These are phyloP conservation scores for Withania somnifera DNA, from an alignment of 305 asterid genomes.

Conservation along the genomic window DNA sequence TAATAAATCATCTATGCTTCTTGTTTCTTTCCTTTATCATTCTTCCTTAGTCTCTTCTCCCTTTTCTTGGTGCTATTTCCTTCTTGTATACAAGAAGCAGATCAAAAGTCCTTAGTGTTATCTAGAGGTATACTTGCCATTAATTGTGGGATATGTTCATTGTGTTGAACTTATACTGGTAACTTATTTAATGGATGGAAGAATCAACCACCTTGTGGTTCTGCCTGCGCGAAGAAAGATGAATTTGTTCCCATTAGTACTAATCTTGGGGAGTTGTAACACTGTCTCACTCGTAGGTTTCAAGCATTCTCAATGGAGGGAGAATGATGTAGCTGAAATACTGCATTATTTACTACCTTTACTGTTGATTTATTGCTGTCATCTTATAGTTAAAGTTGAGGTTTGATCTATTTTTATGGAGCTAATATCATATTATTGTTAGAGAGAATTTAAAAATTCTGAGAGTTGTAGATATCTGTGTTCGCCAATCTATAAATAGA, in stretches of 20 bases:
- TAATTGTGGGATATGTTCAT: background rate
- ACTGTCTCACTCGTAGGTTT: background rate
- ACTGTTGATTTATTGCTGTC: background rate
- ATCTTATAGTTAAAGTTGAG: background rate
- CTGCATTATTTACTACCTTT: background rate
- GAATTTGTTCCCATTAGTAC: background rate
- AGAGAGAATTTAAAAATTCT: background rate
- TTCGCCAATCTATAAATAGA: background rate
- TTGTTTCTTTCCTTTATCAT: background rate
- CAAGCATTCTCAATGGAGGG: background rate
- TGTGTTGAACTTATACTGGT: background rate
- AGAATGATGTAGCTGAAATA: background rate
- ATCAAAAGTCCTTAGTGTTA: background rate
- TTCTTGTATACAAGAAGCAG: background rate
- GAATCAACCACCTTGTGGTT: background rate
- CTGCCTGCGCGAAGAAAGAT: background rate
- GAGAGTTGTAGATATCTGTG: background rate
- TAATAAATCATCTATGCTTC: background rate
- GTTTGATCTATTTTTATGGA: background rate
- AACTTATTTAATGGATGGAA: background rate
- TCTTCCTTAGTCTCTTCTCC: background rate
- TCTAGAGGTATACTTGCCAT: background rate
- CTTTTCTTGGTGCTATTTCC: background rate
- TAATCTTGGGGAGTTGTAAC: background rate
- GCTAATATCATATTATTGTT: background rate